Conservation (phyloP, 2,329 filamentous ascomycete genomes). For the Fusarium caatingaense region DNA sequence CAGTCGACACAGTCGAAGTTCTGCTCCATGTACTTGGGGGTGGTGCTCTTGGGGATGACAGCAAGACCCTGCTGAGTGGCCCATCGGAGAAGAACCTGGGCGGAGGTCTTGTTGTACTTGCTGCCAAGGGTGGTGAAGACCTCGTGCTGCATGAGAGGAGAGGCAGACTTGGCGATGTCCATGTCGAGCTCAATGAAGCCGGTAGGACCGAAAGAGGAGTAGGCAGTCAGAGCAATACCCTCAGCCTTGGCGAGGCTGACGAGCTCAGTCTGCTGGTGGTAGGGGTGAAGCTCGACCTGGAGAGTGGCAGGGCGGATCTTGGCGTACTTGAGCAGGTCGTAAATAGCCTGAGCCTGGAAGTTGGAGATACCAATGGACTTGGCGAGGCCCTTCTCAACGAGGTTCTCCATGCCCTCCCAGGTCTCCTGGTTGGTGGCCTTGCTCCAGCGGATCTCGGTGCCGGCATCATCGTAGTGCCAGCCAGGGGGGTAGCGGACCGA, state of each 20-base stretch:
- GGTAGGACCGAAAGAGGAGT: slow-evolving; percentile 85
- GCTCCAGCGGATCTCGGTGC: slow-evolving; percentile 69
- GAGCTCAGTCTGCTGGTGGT: slow-evolving; percentile 80
- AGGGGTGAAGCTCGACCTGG: slow-evolving; percentile 92
- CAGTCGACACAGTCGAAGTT: slow-evolving; percentile 76
- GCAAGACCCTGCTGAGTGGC: slow-evolving; percentile 84
- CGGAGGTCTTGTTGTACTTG: slow-evolving; percentile 78
- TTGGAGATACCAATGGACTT: slow-evolving; percentile 84
- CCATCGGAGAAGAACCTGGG: slow-evolving; percentile 88
- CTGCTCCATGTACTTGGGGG: slow-evolving; percentile 63
- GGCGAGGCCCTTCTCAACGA: slow-evolving; percentile 76
- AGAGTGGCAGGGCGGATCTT: slow-evolving; percentile 79
- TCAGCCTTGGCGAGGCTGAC: slow-evolving; percentile 75
- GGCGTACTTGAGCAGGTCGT: slow-evolving; percentile 83
- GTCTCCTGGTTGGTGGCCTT: slow-evolving; percentile 83
- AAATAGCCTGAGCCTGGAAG: slow-evolving; percentile 81
- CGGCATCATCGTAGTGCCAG: slow-evolving; percentile 74
- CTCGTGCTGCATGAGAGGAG: slow-evolving; percentile 77
- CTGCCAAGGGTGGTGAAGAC: slow-evolving; percentile 72
- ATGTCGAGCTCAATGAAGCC: slow-evolving; percentile 83
- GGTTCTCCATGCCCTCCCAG: slow-evolving; percentile 81
- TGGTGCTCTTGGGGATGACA: slow-evolving; percentile 83
- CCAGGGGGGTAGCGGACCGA: slow-evolving; percentile 81
- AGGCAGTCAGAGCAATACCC: slow-evolving; percentile 81
- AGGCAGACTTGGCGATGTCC: slow-evolving; percentile 66